Base-by-base conservation (phyloP, 257 asterid species). In the Sherardia arvensis region DNA sequence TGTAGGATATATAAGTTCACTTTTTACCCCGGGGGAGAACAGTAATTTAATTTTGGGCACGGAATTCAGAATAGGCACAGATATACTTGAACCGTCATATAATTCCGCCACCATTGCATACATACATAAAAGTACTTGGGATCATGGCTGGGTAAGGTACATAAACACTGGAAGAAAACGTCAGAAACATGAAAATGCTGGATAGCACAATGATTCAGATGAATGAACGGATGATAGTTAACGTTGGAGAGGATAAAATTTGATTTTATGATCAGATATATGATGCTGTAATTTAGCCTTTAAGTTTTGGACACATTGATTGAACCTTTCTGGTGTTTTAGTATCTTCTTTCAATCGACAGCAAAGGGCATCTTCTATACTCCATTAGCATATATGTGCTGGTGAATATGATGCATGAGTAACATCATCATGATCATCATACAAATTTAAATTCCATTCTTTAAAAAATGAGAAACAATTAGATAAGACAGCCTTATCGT, bases 281-380 rank as follows among this genome's bases (percentile, higher is more conserved):
- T 53, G 53, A 36, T 28, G 64, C 40, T 53, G 4, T 8, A 1
- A 34, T 32, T n/a, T n/a, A 32, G 4, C 36, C 36, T 34, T 64
- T 53, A 10, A 10, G 49, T 43, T 22, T 53, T 22, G 60, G 33
- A 65, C 62, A 53, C 58, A 59, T 64, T 69, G 72, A 74, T 65
- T 69, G 74, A 69, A 74, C 78, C 69, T 59, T 71, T 51, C 69
- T 65, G 9, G 8, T 62, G 40, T 43, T 53, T 65, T 54, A 38
- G 48, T 40, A 14, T 34, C 43, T 45, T 64, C 62, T 65, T 74
- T 66, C 23, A 21, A 59, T 65, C 30, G 20, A 59, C 61, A 69
- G 70, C 75, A 60, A 21, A 68, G 64, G 14, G 66, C 69, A 69
- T 69, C 69, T 65, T 43, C 0, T 40, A 38, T 38, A 38, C 47